phyloP scores from a whole-genome alignment of 2,329 filamentous ascomycete genomes.

The Thielaviopsis musarum region DNA sequence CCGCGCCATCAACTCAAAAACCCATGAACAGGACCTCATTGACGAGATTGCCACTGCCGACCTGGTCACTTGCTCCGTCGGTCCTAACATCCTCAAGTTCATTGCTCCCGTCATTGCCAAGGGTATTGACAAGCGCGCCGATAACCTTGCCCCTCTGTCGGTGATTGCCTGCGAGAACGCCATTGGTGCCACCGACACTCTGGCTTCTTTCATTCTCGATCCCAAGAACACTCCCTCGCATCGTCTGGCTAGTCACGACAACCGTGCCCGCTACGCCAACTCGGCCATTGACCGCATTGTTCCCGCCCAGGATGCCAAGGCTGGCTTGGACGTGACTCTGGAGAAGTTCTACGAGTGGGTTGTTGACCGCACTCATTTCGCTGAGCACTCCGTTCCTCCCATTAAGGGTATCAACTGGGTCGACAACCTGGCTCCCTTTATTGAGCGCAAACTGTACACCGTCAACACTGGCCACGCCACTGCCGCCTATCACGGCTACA shows the following conservation, averaged over 20 bases:
- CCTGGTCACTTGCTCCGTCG: slow-evolving; percentile 90
- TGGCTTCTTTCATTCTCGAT: slow-evolving; percentile 64
- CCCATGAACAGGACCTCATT: slow-evolving; percentile 63
- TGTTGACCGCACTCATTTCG: slow-evolving; percentile 75
- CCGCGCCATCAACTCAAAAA: slow-evolving; percentile 89
- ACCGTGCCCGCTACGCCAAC: slow-evolving; percentile 82
- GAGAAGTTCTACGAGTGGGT: slow-evolving; percentile 99
- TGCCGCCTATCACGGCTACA: slow-evolving; percentile 86
- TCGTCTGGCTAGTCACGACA: slow-evolving; percentile 49
- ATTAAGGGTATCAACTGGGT: slow-evolving; percentile 91
- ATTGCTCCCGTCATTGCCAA: slow-evolving; percentile 92
- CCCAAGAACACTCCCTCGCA: slow-evolving; percentile 52
- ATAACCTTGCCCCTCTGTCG: slow-evolving; percentile 48
- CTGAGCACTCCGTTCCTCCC: slow-evolving; percentile 47
- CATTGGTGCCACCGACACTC: slow-evolving; percentile 81
- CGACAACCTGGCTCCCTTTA: slow-evolving; percentile 78
- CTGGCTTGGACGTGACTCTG: slow-evolving; percentile 79
- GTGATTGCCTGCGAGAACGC: slow-evolving; percentile 98
- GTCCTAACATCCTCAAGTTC: slow-evolving; percentile 89
- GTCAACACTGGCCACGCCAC: slow-evolving; percentile 98
- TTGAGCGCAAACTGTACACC: slow-evolving; percentile 98
- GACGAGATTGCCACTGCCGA: slow-evolving; percentile 77
- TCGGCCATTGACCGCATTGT: slow-evolving; percentile 98
- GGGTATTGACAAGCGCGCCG: slow-evolving; percentile 65
- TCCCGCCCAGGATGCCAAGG: slow-evolving; percentile 65